Evolutionary conservation across 176 grass and related monocot genomes (phyloP).

Genomic region (Alopecurus myosuroides): DNA sequence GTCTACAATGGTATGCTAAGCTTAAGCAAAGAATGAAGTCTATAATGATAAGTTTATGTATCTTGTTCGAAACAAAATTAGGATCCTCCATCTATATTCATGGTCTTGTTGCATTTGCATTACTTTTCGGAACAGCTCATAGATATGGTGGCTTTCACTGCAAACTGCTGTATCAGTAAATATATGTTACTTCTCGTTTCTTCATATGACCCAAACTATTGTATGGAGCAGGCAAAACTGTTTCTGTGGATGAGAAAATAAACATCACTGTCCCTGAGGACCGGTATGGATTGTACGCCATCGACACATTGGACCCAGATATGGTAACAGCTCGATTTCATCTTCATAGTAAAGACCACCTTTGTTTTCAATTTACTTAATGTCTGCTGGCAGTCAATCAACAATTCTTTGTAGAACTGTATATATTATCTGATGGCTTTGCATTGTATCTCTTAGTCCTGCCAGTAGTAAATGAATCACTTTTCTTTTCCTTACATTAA

Average conservation of each 20-base stretch:
- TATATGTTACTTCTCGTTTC: neutral
- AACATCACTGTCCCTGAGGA: slow-evolving; percentile 76
- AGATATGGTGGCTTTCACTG: neutral
- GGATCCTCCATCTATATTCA: neutral
- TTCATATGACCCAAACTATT: slow-evolving; percentile 22
- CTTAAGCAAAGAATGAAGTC: neutral
- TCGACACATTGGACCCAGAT: slow-evolving; percentile 82
- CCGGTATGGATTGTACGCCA: slow-evolving; percentile 86
- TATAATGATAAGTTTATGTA: neutral
- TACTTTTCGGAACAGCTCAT: neutral
- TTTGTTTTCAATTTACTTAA: slow-evolving; percentile 2
- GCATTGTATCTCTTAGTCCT: neutral
- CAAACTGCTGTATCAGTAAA: neutral
- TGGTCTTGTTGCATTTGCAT: neutral
- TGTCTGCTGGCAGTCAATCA: neutral
- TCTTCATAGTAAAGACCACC: slow-evolving; percentile 6
- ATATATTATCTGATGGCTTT: neutral
- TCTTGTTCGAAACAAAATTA: neutral
- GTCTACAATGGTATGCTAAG: neutral
- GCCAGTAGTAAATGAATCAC: neutral
- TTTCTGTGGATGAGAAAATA: slow-evolving; percentile 76
- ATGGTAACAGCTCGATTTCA: slow-evolving; percentile 46
- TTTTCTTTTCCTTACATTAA: neutral
- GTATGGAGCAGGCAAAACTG: slow-evolving; percentile 66
- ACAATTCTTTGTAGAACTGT: neutral